Evolutionary conservation across 2,329 filamentous ascomycete genomes (phyloP).

Genomic region (Fusarium xylarioides): DNA sequence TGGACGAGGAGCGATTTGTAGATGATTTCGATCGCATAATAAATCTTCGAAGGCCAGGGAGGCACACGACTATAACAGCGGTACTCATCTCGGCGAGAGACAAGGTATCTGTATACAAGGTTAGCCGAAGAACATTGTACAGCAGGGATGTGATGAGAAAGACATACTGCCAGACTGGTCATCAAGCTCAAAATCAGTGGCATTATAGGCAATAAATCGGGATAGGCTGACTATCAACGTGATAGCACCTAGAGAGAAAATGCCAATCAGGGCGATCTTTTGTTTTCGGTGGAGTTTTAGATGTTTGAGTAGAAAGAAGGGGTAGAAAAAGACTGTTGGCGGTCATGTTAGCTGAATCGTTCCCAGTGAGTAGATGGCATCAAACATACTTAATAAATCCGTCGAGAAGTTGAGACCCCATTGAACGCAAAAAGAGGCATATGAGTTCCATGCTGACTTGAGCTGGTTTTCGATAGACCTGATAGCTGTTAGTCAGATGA

Average conservation of each 20-base stretch:
- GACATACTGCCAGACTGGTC: conserved; percentile 11
- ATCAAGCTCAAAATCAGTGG: conserved; percentile 9
- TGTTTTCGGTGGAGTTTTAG: not conserved
- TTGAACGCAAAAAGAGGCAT: conserved; percentile 4
- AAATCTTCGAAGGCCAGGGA: conserved; percentile 9
- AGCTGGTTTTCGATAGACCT: conserved; percentile 17
- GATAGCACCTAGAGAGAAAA: conserved; percentile 6
- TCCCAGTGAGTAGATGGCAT: not conserved
- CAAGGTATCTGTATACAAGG: not conserved
- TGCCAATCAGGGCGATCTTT: conserved; percentile 5
- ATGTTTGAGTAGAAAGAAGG: conserved; percentile 14
- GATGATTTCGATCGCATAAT: not conserved
- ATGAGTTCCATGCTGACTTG: conserved; percentile 9
- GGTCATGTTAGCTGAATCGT: not conserved
- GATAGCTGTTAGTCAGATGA: not conserved
- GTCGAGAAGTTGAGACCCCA: conserved; percentile 17
- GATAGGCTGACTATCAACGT: conserved; percentile 9
- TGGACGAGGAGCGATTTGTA: not conserved
- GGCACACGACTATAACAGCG: not conserved
- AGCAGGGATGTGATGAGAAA: rapidly evolving
- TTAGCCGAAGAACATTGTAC: not conserved
- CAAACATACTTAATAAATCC: not conserved
- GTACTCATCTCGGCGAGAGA: conserved; percentile 11
- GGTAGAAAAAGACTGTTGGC: not conserved
- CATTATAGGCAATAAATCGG: conserved; percentile 11